Evolutionary conservation across 257 asterid species (phyloP), one percentile per base, ranked within the genome.

Genomic region (Nicotiana obtusifolia): DNA sequence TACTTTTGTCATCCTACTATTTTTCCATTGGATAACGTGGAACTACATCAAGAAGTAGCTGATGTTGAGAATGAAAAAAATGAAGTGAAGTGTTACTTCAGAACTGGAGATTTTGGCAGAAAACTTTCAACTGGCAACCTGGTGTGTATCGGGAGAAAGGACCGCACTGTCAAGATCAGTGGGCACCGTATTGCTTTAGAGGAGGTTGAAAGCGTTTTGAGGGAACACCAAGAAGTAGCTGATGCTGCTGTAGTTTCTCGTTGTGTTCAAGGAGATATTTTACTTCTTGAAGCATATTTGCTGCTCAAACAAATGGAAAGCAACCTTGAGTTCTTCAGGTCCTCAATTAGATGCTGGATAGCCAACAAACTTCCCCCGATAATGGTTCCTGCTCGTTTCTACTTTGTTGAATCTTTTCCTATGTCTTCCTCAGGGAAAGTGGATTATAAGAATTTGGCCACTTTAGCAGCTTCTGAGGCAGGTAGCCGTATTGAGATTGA

Each of bases 161-260:
- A 95, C 83, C 99, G 98, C 82, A 84, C 86, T 15, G 37, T 94
- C 59, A 95, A 95, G 87, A 83, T 95, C 77, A 92, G 89, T 78
- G 98, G 99, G 68, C 97, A 95, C 66, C 95, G 99, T 31, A 84
- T 94, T 85, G 88, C 96, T 81, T 90, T 92, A 49, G 99, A 95
- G 90, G 99, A 95, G 88, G 89, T 95, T 56, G 99, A 95, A 86
- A 78, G 80, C 67, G 85, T 86, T 33, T 81, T 95, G n/a, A 85
- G 90, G 80, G 96, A 90, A 83, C 96, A 94, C 80, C 91, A 89
- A 17, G 86, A 86, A 71, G 86, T 95, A 86, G 89, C 85, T 87
- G 97, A 94, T 91, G 94, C 97, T 60, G 97, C 96, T 77, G 97
- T 94, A 26, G 56, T 92, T 83, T 90, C 88, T 84, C 89, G 85